These are phyloP conservation scores for Mycena sanguinolenta DNA, from an alignment of 768 basidiomycete species.

Conservation along the genomic window DNA sequence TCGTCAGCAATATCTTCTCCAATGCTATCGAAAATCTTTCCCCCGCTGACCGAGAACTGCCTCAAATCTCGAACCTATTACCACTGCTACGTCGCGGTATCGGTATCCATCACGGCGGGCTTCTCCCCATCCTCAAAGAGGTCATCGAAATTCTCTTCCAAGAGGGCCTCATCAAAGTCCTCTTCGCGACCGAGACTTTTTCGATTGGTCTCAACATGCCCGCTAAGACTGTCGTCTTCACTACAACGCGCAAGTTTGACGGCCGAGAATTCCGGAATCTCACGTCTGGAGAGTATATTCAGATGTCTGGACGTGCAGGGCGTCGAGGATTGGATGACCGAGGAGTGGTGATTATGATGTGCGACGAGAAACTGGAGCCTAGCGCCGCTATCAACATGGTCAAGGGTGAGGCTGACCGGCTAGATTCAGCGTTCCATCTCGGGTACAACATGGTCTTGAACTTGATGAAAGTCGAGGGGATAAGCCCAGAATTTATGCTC, in stretches of 20 bases:
- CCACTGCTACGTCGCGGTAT: conserved; percentile 95
- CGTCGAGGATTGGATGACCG: conserved; percentile 97
- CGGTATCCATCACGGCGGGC: conserved; percentile 98
- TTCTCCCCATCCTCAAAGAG: conserved; percentile 97
- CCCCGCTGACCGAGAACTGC: conserved; percentile 87
- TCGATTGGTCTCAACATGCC: conserved; percentile 99
- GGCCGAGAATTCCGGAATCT: conserved; percentile 94
- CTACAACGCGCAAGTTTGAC: conserved; percentile 94
- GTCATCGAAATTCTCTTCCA: conserved; percentile 99
- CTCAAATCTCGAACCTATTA: conserved; percentile 93
- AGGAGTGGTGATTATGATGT: conserved; percentile 99
- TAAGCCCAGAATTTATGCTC: conserved; percentile 98
- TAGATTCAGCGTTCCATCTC: conserved; percentile 98
- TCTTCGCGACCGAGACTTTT: conserved; percentile 99
- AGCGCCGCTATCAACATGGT: conserved; percentile 94
- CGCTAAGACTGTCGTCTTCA: conserved; percentile 99
- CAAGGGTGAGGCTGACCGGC: conserved; percentile 95
- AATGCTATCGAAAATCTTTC: conserved; percentile 94
- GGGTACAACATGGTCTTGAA: conserved; percentile 99
- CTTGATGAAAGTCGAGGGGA: conserved; percentile 97
- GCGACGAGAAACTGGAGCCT: conserved; percentile 97
- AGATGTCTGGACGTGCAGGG: conserved; percentile 99
- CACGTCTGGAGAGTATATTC: conserved; percentile 97
- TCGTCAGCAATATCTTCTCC: conserved; percentile 89
- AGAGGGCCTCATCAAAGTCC: conserved; percentile 96